phyloP scores from a whole-genome alignment of 2,329 filamentous ascomycete genomes.

The Alternaria rosae region DNA sequence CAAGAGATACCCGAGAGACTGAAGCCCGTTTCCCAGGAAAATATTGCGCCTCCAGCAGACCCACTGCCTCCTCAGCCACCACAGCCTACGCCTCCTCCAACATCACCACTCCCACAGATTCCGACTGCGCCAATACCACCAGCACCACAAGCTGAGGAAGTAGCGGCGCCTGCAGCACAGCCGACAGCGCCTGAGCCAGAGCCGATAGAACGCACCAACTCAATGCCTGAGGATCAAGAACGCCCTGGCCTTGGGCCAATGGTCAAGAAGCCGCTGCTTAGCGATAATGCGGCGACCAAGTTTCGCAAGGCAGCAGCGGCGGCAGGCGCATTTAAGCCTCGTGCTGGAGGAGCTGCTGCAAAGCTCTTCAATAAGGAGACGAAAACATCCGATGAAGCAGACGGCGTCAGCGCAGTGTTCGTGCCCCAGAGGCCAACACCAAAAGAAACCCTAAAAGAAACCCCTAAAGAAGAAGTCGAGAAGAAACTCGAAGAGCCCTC shows the following conservation, averaged over 20 bases:
- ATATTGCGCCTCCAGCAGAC: slow-evolving; percentile 11
- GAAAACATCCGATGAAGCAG: slow-evolving; percentile 72
- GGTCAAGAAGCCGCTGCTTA: slow-evolving; percentile 81
- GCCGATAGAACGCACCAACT: slow-evolving; percentile 49
- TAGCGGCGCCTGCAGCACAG: slow-evolving; percentile 37
- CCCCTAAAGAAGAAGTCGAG: slow-evolving; percentile 35
- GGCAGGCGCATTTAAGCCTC: slow-evolving; percentile 80
- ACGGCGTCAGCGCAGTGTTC: slow-evolving; percentile 89
- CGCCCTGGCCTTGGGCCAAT: slow-evolving; percentile 88
- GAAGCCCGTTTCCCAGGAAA: slow-evolving; percentile 24
- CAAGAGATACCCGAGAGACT: slow-evolving; percentile 42
- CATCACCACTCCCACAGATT: slow-evolving; percentile 37
- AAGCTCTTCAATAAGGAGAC: slow-evolving; percentile 69
- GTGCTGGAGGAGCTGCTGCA: slow-evolving; percentile 85
- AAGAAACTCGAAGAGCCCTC: slow-evolving; percentile 35
- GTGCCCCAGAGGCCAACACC: slow-evolving; percentile 65
- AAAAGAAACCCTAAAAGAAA: slow-evolving; percentile 32
- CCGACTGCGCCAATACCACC: slow-evolving; percentile 18
- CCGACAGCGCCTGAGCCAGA: slow-evolving; percentile 15
- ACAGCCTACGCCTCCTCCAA: slow-evolving; percentile 32
- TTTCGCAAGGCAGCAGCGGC: slow-evolving; percentile 80
- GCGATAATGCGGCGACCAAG: slow-evolving; percentile 74
- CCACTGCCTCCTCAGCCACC: slow-evolving; percentile 17
- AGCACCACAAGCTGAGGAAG: slow-evolving; percentile 14
- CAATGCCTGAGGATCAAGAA: slow-evolving; percentile 57